Base-by-base conservation (phyloP, 2,329 filamentous ascomycete species). In the Botryosphaeria dothidea region DNA sequence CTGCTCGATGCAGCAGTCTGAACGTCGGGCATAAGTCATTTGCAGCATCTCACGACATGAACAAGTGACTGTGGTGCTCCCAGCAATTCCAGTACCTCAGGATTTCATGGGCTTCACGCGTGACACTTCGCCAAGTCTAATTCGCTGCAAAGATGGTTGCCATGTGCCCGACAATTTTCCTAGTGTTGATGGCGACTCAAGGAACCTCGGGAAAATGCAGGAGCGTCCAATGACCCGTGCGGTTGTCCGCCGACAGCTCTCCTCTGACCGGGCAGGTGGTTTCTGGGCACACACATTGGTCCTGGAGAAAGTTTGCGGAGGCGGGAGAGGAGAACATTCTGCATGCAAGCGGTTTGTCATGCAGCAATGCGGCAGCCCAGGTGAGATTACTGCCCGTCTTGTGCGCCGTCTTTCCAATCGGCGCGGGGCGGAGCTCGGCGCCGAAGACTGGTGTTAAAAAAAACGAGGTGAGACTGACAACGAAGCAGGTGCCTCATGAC, bases 401-500 rank as follows among this genome's bases (percentile, higher is more conserved):
- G 8, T 29, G 25, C 49, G 34, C 49, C 3, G 6, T n/a, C 3
- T 15, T 31, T 19, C 25, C 56, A 46, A 60, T 34, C 19, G 41
- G 38, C 36, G 34, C 23, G 23, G 9, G 23, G 21, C 56, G 41
- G 43, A 36, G 38, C 41, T 60, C 56, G 56, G 56, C 38, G 29
- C 56, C 56, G 56, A 60, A 34, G n/a, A 21, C 17, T 25, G 34
- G 27, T 25, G n/a, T n/a, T n/a, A 15, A 46, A 41, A 60, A 29
- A 17, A 25, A 34, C 29, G 41, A 46, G 43, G 56, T 60, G 41
- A 60, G 56, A 45, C 56, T 46, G 56, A 34, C 56, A 34, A 19
- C 56, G 15, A 36, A 45, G 54, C 54, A 60, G 38, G 54, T 60
- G 41, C 41, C 38, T 48, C 38, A 46, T 60, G 56, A 60, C 56